phyloP scores from a whole-genome alignment of 768 basidiomycete genomes.

The Crassisporium funariophilum region DNA sequence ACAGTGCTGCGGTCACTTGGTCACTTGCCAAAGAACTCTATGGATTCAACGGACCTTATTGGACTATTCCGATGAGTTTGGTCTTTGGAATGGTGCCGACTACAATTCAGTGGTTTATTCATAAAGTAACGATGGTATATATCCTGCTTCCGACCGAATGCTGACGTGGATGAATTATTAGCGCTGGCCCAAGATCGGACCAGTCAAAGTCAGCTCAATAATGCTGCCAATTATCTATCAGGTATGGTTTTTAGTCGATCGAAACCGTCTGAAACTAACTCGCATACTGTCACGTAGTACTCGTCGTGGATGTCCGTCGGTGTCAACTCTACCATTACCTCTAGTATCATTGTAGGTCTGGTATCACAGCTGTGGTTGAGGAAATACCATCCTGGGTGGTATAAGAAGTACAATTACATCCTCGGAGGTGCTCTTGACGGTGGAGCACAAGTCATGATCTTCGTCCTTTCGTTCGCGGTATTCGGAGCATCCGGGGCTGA shows the following conservation, averaged over 20 bases:
- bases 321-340: slow-evolving; percentile 52
- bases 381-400: slow-evolving; percentile 63
- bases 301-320: slow-evolving; percentile 51
- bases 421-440: slow-evolving; percentile 68
- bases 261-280: neutral
- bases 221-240: slow-evolving; percentile 60
- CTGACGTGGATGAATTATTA: slow-evolving; percentile 14
- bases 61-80: slow-evolving; percentile 55
- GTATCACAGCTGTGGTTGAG: slow-evolving; percentile 64
- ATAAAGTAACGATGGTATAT: slow-evolving; percentile 37
- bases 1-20: slow-evolving; percentile 66
- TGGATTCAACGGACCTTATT: slow-evolving; percentile 54
- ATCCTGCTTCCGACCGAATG: neutral
- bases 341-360: slow-evolving; percentile 53
- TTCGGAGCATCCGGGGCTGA: slow-evolving; percentile 57
- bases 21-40: slow-evolving; percentile 62
- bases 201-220: slow-evolving; percentile 48
- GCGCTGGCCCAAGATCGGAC: slow-evolving; percentile 59
- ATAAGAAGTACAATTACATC: slow-evolving; percentile 67
- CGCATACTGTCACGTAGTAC: slow-evolving; percentile 25
- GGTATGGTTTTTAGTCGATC: slow-evolving; percentile 32
- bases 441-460: slow-evolving; percentile 66
- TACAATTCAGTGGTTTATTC: slow-evolving; percentile 54
- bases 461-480: slow-evolving; percentile 64
- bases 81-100: slow-evolving; percentile 57